Percentiles rank a stretch among this genome's conserved stretches.
Conservation (phyloP, 2,329 filamentous ascomycete species). For the Paraphoma sp. region DNA sequence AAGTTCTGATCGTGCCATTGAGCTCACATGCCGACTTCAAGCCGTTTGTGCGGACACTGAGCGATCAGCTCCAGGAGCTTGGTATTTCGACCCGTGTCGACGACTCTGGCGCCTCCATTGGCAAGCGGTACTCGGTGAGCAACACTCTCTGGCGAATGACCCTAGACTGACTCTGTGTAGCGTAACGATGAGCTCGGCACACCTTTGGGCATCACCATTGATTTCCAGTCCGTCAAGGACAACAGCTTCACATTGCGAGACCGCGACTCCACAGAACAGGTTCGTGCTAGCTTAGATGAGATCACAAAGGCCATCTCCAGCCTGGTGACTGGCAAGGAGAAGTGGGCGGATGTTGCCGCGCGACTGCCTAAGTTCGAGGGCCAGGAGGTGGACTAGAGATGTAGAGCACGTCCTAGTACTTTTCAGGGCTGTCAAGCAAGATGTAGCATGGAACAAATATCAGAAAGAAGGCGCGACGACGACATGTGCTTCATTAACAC, state of each 20-base stretch:
- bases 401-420: background rate
- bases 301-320: constrained; percentile 76
- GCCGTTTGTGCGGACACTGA: constrained; percentile 76
- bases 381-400: constrained; percentile 41
- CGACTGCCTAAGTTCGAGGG: constrained; percentile 82
- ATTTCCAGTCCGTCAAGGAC: constrained; percentile 94
- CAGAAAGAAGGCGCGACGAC: background rate
- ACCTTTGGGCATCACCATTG: constrained; percentile 89
- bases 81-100: constrained; percentile 87
- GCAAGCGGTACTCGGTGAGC: constrained; percentile 74
- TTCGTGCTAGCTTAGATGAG: constrained; percentile 80
- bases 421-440: background rate
- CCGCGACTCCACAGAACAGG: constrained; percentile 85
- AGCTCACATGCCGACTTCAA: constrained; percentile 82
- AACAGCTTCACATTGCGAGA: constrained; percentile 86
- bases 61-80: constrained; percentile 75
- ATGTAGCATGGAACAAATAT: background rate
- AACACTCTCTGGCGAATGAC: too few species aligned
- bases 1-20: constrained; percentile 90
- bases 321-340: constrained; percentile 67
- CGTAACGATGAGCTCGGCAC: constrained; percentile 97
- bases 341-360: constrained; percentile 73
- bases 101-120: constrained; percentile 88
- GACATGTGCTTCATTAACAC: background rate
- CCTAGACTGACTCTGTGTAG: constrained; percentile 12